phyloP scores from a whole-genome alignment of 441 rosid genomes.

The Adansonia rubrostipa region DNA sequence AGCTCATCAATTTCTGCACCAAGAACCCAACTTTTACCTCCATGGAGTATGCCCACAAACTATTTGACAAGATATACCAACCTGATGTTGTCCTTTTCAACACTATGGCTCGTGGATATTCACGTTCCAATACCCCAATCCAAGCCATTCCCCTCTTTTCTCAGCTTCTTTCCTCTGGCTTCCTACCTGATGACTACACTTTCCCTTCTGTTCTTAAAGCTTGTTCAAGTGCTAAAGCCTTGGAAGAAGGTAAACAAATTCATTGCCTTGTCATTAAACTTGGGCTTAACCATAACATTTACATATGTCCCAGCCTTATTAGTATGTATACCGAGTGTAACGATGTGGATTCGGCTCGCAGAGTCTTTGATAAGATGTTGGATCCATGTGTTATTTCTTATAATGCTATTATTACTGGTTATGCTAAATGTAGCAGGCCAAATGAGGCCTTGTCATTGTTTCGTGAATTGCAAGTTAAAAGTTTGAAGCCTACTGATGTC shows the following conservation, averaged over 20 bases:
- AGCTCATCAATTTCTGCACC: constrained; percentile 65
- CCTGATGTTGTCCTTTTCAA: constrained; percentile 59
- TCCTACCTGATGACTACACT: constrained; percentile 66
- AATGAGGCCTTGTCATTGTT: constrained; percentile 78
- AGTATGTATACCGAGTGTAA: constrained; percentile 71
- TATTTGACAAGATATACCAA: constrained; percentile 68
- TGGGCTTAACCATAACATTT: constrained; percentile 51
- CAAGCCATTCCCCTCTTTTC: constrained; percentile 50
- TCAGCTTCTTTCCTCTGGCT: constrained; percentile 40
- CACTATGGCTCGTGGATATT: constrained; percentile 71
- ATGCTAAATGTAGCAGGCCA: constrained; percentile 64
- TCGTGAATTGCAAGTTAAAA: constrained; percentile 65
- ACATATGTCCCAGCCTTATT: constrained; percentile 66
- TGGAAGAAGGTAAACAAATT: constrained; percentile 74
- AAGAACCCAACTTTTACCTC: constrained; percentile 41
- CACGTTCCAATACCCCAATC: constrained; percentile 54
- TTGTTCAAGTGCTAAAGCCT: constrained; percentile 55
- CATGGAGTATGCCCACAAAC: constrained; percentile 62
- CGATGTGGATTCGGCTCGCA: constrained; percentile 65
- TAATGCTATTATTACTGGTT: constrained; percentile 69
- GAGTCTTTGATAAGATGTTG: constrained; percentile 57
- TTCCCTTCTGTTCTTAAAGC: constrained; percentile 79
- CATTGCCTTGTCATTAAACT: constrained; percentile 65
- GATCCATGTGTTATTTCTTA: constrained; percentile 72
- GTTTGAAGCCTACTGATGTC: constrained; percentile 66